Percentiles rank a stretch among this genome's conserved stretches.
phyloP scores from a whole-genome alignment of 139 green algal species.

The Asterochloris erici region DNA sequence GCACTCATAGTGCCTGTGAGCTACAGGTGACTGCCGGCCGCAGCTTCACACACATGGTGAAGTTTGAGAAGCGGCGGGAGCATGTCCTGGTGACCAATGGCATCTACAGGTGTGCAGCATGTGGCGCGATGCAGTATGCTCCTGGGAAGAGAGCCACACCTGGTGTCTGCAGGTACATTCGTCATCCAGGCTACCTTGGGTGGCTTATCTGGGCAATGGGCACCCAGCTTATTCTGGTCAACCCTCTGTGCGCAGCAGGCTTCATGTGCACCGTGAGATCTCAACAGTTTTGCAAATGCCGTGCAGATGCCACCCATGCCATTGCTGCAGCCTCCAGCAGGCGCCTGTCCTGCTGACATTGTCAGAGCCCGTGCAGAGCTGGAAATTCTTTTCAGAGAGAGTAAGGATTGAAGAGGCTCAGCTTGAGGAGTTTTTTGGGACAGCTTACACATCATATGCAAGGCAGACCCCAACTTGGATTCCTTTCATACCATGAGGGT shows the following conservation, averaged over 20 bases:
- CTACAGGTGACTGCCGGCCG: constrained; percentile 49
- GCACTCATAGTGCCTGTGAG: no score
- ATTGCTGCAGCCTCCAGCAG: constrained; percentile 2
- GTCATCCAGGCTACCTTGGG: constrained; percentile 89
- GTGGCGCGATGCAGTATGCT: background rate
- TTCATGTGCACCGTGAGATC: constrained; percentile 52
- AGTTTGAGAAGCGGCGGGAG: constrained; percentile 22
- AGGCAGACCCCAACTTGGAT: constrained; percentile 36
- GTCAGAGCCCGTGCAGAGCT: constrained; percentile 29
- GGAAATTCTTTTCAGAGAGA: constrained; percentile 60
- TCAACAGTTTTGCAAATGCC: background rate
- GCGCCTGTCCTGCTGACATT: background rate
- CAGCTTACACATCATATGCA: constrained; percentile 46
- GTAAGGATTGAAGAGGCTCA: constrained; percentile 58
- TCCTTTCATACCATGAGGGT: constrained; percentile 44
- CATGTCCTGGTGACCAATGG: constrained; percentile 56
- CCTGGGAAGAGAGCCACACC: background rate
- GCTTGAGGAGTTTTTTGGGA: constrained; percentile 62
- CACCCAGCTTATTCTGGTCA: constrained; percentile 81
- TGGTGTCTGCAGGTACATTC: constrained; percentile 46
- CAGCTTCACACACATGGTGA: constrained; percentile 75
- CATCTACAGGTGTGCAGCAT: constrained; percentile 48
- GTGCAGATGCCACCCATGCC: background rate
- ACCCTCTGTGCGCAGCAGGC: constrained; percentile 48
- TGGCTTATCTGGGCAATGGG: constrained; percentile 84